Evolutionary conservation across 495 filamentous ascomycete species (phyloP).

Genomic region (Aeminium ludgeri): DNA sequence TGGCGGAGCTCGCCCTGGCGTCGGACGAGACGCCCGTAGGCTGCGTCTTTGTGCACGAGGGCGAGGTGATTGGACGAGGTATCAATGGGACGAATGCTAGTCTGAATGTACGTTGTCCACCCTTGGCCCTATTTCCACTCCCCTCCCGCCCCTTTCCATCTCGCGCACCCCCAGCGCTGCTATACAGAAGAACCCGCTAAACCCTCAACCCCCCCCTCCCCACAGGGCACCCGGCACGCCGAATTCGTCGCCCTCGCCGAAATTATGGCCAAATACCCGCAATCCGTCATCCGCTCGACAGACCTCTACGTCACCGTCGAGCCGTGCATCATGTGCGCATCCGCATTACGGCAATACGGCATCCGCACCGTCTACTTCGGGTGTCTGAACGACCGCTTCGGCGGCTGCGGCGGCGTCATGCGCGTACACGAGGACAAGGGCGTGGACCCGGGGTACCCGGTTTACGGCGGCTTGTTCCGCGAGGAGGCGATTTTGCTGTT

Average conservation of each 20-base stretch:
- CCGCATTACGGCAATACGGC: slow-evolving; percentile 66
- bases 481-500: slow-evolving; percentile 83
- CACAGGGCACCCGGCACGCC: slow-evolving; percentile 76
- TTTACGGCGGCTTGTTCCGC: slow-evolving; percentile 64
- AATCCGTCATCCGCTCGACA: slow-evolving; percentile 46
- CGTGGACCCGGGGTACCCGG: slow-evolving; percentile 58
- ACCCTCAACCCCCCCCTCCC: background rate
- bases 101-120: slow-evolving; percentile 39
- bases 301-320: slow-evolving; percentile 93
- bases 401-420: slow-evolving; percentile 83
- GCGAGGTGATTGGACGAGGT: slow-evolving; percentile 59
- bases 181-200: background rate
- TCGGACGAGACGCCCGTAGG: slow-evolving; percentile 88
- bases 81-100: slow-evolving; percentile 95
- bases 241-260: slow-evolving; percentile 72
- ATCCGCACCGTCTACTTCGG: slow-evolving; percentile 82
- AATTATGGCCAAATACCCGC: slow-evolving; percentile 39
- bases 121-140: background rate
- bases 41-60: slow-evolving; percentile 71
- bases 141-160: background rate
- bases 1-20: slow-evolving; percentile 54
- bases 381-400: slow-evolving; percentile 90
- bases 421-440: slow-evolving; percentile 55
- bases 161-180: background rate
- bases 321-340: slow-evolving; percentile 96